Conservation (phyloP, 177 flowering plant genomes). For the Tripterygium wilfordii region DNA sequence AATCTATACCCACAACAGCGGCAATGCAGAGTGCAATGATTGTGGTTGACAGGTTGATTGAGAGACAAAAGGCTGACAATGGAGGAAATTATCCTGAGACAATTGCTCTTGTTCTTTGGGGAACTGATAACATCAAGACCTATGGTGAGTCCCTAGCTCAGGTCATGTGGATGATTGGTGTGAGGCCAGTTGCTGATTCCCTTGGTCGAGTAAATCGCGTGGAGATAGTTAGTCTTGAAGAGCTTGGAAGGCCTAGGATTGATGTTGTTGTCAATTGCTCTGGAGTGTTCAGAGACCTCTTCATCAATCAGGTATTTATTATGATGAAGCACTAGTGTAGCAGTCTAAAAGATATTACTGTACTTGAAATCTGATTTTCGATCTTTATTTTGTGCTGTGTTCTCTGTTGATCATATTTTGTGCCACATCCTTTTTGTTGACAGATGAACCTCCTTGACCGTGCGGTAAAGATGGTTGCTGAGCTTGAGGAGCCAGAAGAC, state of each 20-base stretch:
- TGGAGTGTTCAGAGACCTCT: slow-evolving; percentile 97
- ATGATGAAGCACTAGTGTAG: no score
- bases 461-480: slow-evolving; percentile 98
- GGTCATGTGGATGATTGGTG: slow-evolving; percentile 97
- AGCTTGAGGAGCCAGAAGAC: slow-evolving; percentile 89
- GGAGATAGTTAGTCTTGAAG: slow-evolving; percentile 86
- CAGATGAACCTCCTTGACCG: slow-evolving; percentile 99
- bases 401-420: not conserved
- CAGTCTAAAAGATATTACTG: not conserved
- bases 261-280: slow-evolving; percentile 99
- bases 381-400: not conserved
- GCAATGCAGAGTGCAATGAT: slow-evolving; percentile 93
- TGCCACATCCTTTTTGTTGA: not conserved
- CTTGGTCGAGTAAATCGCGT: slow-evolving; percentile 96
- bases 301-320: slow-evolving; percentile 94
- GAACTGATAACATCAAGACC: slow-evolving; percentile 97
- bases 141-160: slow-evolving; percentile 98
- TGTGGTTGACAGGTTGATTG: slow-evolving; percentile 86
- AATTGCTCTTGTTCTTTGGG: slow-evolving; percentile 95
- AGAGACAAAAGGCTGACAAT: slow-evolving; percentile 93
- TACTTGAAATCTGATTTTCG: not conserved
- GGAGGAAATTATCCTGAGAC: slow-evolving; percentile 98
- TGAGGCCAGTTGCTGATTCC: slow-evolving; percentile 75
- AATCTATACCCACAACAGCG: slow-evolving; percentile 90
- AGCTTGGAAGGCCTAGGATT: slow-evolving; percentile 95